Conservation (phyloP, 768 basidiomycete species). For the Tulasnella calospora region DNA sequence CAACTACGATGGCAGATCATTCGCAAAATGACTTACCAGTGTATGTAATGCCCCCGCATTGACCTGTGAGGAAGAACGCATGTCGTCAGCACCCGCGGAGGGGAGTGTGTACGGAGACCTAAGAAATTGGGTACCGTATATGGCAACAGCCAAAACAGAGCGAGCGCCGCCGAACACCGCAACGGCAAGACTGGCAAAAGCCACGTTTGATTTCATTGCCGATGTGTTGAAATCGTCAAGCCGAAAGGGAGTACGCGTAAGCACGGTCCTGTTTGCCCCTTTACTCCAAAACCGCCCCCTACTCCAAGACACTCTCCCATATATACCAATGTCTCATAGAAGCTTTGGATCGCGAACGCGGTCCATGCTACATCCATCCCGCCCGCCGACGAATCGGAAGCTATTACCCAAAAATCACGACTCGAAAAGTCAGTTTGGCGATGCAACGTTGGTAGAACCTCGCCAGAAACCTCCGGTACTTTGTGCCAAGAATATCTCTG, state of each 20-base stretch:
- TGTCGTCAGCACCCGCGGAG: background rate
- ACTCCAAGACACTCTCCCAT: background rate
- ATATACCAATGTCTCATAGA: background rate
- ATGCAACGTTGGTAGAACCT: background rate
- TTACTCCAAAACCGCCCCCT: background rate
- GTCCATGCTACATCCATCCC: background rate
- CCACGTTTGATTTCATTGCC: background rate
- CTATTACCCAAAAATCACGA: background rate
- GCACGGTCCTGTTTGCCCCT: background rate
- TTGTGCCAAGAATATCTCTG: slow-evolving; percentile 1
- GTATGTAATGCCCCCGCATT: background rate
- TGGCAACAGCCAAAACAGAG: background rate
- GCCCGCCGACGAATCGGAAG: background rate
- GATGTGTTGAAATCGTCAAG: background rate
- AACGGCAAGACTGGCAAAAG: background rate
- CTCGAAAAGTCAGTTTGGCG: background rate
- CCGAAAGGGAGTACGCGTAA: background rate
- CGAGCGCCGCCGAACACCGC: background rate
- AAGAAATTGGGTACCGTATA: background rate
- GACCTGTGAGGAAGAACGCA: background rate
- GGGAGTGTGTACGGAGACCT: background rate
- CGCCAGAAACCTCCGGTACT: background rate
- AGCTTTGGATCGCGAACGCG: too few species aligned
- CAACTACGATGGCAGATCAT: background rate
- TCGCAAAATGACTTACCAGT: background rate